A percentile compares a stretch with the other conserved stretches of the same genome.
Evolutionary conservation across 2,329 filamentous ascomycete genomes (phyloP).

Genomic region (Fusarium torreyae): DNA sequence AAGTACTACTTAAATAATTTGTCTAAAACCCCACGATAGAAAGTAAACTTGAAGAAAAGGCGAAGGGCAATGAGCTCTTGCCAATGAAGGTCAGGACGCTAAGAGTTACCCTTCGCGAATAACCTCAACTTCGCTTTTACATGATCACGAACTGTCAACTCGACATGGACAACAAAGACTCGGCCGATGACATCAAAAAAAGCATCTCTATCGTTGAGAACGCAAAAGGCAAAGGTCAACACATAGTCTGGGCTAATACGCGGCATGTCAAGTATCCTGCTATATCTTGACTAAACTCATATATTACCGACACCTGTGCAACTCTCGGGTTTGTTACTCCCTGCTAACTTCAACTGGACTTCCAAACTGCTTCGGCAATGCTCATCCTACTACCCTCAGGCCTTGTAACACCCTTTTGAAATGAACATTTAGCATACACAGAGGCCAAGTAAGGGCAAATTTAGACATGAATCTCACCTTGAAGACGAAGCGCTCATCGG

Average conservation of each 20-base stretch:
- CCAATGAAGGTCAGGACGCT: too few relatives aligned
- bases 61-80: too few relatives aligned
- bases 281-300: background rate
- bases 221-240: background rate
- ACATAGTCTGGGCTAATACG: slow-evolving; percentile 26
- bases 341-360: slow-evolving; percentile 43
- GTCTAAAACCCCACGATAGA: too few relatives aligned
- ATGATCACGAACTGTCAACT: too few relatives aligned
- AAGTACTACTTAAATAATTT: too few relatives aligned
- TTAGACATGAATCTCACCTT: slow-evolving; percentile 47
- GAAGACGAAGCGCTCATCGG: slow-evolving; percentile 61
- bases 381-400: slow-evolving; percentile 62
- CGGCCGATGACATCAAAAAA: background rate
- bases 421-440: slow-evolving; percentile 19
- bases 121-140: too few relatives aligned
- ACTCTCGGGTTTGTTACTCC: background rate
- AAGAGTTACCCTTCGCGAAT: too few relatives aligned
- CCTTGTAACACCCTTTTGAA: slow-evolving; percentile 57
- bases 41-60: too few relatives aligned
- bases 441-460: background rate
- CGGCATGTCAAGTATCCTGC: background rate
- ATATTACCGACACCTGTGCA: too few relatives aligned
- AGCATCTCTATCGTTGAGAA: background rate
- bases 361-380: slow-evolving; percentile 65
- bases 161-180: too few relatives aligned